phyloP scores from a whole-genome alignment of 192 early-diverging fungal species.

The Podila verticillata region DNA sequence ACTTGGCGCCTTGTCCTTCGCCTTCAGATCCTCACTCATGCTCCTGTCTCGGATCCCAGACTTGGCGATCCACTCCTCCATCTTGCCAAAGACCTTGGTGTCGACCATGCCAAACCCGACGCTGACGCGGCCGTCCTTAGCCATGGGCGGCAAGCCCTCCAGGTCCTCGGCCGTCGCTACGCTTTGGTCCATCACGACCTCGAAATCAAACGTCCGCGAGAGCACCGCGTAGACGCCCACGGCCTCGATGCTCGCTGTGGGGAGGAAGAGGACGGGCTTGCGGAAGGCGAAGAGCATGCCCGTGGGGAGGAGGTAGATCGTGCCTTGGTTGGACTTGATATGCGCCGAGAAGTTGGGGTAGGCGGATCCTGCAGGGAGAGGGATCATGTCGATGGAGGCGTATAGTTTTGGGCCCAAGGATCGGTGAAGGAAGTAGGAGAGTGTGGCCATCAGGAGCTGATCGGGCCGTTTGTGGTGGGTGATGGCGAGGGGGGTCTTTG shows the following conservation, averaged over 20 bases:
- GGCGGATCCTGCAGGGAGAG: conserved; percentile 5
- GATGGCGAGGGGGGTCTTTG: conserved; percentile 8
- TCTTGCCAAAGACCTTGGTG: conserved; percentile 36
- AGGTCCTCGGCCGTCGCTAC: conserved; percentile 16
- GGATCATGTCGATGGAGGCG: conserved; percentile 4
- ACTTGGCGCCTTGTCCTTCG: conserved; percentile 30
- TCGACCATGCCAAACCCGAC: conserved; percentile 47
- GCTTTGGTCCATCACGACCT: conserved; percentile 26
- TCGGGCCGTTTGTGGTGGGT: conserved; percentile 29
- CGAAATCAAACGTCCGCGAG: conserved; percentile 46
- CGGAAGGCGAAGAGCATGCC: conserved; percentile 43
- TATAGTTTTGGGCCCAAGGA: background rate
- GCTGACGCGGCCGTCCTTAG: background rate
- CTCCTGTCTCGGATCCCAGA: conserved; percentile 43
- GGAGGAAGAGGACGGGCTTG: conserved; percentile 40
- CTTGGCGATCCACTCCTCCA: conserved; percentile 50
- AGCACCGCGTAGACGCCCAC: conserved; percentile 33
- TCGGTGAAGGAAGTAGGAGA: conserved; percentile 15
- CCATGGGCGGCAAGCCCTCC: background rate
- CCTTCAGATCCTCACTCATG: conserved; percentile 48
- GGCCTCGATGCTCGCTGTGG: conserved; percentile 19
- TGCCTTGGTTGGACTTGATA: conserved; percentile 45
- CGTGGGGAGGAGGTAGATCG: conserved; percentile 39
- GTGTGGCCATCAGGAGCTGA: conserved; percentile 15
- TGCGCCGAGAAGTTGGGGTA: conserved; percentile 38